Evolutionary conservation across 176 grass and related monocot genomes (phyloP).

Genomic region (Eremochloa ophiuroides): DNA sequence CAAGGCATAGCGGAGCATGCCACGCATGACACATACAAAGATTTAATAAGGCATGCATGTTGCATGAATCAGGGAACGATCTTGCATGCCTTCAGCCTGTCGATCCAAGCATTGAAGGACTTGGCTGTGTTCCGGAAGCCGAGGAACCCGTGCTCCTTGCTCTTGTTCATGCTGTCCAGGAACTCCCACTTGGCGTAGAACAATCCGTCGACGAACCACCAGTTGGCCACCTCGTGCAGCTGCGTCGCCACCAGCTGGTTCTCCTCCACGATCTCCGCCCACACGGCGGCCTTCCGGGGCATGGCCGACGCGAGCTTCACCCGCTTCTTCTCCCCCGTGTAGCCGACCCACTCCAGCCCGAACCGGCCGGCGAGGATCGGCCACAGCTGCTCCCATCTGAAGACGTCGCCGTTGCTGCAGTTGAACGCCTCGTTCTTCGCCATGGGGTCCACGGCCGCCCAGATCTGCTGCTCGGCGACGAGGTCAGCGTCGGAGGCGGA

Average conservation of each 20-base stretch:
- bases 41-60: no score
- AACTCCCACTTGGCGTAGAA: not conserved
- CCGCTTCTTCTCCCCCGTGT: constrained; percentile 42
- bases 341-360: constrained; percentile 50
- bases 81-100: constrained; percentile 62
- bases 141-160: constrained; percentile 78
- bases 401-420: constrained; percentile 78
- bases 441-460: constrained; percentile 35
- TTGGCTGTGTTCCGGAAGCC: constrained; percentile 64
- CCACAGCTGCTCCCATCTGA: constrained; percentile 79
- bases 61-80: constrained; percentile 88
- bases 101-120: constrained; percentile 66
- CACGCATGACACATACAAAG: no score
- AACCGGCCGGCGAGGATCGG: constrained; percentile 60
- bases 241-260: constrained; percentile 17
- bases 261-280: constrained; percentile 63
- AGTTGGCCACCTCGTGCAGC: constrained; percentile 53
- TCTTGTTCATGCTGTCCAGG: constrained; percentile 83
- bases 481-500: not conserved
- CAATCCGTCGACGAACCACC: constrained; percentile 49
- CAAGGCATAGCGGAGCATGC: no score
- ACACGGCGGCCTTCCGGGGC: constrained; percentile 49
- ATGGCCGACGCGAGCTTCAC: constrained; percentile 49
- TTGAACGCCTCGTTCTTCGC: constrained; percentile 77
- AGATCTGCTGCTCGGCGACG: not conserved